phyloP scores from a whole-genome alignment of 2,329 filamentous ascomycete genomes.

The Colletotrichum karsti region DNA sequence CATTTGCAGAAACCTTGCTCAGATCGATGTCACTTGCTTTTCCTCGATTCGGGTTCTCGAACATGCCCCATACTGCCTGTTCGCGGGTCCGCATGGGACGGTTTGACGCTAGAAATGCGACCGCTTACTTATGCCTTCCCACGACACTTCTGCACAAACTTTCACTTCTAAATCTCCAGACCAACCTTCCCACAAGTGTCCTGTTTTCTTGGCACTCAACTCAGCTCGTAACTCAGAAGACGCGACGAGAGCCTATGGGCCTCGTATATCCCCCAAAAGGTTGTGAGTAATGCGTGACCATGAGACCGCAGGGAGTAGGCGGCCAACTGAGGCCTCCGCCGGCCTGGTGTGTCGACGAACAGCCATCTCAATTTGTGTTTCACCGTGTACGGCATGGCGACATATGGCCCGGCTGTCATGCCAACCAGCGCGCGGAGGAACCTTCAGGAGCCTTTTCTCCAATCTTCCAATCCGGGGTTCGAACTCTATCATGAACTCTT shows the following conservation, averaged over 20 bases:
- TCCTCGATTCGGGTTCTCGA: constrained; percentile 1
- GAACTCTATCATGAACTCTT: not conserved
- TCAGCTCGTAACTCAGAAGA: not conserved
- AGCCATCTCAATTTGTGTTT: not conserved
- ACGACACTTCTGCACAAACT: not conserved
- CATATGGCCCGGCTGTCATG: not conserved
- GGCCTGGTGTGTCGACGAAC: not conserved
- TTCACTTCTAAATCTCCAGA: not conserved
- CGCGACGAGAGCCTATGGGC: not conserved
- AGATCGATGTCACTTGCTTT: not conserved
- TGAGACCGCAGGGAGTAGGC: not conserved
- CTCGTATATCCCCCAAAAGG: not conserved
- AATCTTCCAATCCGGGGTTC: not conserved
- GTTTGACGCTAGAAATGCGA: constrained; percentile 14
- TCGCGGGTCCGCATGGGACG: constrained; percentile 11
- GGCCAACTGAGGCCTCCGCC: not conserved
- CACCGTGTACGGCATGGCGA: not conserved
- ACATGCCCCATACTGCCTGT: constrained; percentile 13
- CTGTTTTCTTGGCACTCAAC: not conserved
- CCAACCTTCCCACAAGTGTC: not conserved
- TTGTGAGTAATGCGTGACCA: not conserved
- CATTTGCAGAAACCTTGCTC: constrained; percentile 1
- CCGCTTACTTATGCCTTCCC: constrained; percentile 1
- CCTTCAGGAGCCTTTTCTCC: not conserved
- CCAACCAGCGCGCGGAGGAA: not conserved